Evolutionary conservation across 176 grass and related monocot genomes (phyloP).

Genomic region (Bromus sterilis): DNA sequence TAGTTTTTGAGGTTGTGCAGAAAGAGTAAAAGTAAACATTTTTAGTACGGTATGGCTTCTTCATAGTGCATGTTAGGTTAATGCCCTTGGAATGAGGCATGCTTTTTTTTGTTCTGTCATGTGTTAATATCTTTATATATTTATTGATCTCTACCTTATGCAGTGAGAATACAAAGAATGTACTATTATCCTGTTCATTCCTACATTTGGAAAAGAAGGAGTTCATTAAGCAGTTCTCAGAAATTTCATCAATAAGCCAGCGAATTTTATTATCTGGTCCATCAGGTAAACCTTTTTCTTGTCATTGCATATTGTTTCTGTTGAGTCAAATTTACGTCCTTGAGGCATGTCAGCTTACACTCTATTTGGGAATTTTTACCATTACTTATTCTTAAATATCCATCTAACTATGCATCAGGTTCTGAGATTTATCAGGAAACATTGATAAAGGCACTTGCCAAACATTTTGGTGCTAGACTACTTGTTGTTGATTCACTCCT

Average conservation of each 20-base stretch:
- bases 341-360: not conserved
- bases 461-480: conserved; percentile 78
- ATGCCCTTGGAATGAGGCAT: not conserved
- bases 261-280: conserved; percentile 95
- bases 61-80: conserved; percentile 2
- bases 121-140: conserved; percentile 11
- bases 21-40: not conserved
- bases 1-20: conserved; percentile 10
- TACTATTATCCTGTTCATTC: conserved; percentile 75
- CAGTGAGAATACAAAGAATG: conserved; percentile 91
- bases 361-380: not conserved
- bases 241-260: conserved; percentile 93
- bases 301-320: not conserved
- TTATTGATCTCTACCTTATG: conserved; percentile 22
- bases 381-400: not conserved
- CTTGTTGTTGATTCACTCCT: conserved; percentile 90
- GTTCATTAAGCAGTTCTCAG: conserved; percentile 58
- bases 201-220: conserved; percentile 95
- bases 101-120: conserved; percentile 13
- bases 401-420: conserved; percentile 40
- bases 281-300: conserved; percentile 48
- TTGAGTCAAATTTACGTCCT: not conserved
- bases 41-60: not conserved
- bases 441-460: conserved; percentile 88
- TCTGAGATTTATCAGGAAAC: conserved; percentile 99